These are phyloP conservation scores for Candida montana DNA, from an alignment of 805 yeast genomes.

Conservation along the genomic window DNA sequence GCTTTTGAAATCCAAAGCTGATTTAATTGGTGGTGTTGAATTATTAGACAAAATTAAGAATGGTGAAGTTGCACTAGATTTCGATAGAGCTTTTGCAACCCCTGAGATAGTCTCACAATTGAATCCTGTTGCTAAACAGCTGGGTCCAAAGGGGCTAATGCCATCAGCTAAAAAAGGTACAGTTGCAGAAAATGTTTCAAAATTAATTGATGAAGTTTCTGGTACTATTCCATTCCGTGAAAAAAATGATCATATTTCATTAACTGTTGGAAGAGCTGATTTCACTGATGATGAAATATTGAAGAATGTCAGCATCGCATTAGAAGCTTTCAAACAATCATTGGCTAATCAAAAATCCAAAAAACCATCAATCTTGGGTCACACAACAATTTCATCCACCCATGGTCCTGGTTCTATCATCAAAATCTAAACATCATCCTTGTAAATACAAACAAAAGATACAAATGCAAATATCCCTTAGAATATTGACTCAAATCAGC, in stretches of 20 bases:
- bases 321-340: conserved; percentile 52
- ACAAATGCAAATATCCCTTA: too few species aligned
- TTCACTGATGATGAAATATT: conserved; percentile 74
- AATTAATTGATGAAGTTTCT: conserved; percentile 46
- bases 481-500: too few species aligned
- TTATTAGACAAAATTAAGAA: conserved; percentile 56
- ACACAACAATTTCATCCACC: conserved; percentile 61
- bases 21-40: conserved; percentile 66
- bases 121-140: conserved; percentile 62
- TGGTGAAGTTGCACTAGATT: conserved; percentile 44
- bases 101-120: conserved; percentile 69
- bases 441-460: not conserved
- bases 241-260: conserved; percentile 48
- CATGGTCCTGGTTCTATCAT: conserved; percentile 78
- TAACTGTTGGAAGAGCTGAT: conserved; percentile 73
- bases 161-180: conserved; percentile 86
- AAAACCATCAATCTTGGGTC: conserved; percentile 66
- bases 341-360: conserved; percentile 54
- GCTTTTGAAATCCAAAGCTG: conserved; percentile 49
- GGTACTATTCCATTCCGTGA: conserved; percentile 81
- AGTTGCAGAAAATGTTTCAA: conserved; percentile 59
- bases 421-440: conserved; percentile 21
- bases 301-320: conserved; percentile 62
- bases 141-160: conserved; percentile 89
- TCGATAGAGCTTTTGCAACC: conserved; percentile 79